Base-by-base conservation (phyloP, 2,329 filamentous ascomycete genomes). In the Microcera coccophila region DNA sequence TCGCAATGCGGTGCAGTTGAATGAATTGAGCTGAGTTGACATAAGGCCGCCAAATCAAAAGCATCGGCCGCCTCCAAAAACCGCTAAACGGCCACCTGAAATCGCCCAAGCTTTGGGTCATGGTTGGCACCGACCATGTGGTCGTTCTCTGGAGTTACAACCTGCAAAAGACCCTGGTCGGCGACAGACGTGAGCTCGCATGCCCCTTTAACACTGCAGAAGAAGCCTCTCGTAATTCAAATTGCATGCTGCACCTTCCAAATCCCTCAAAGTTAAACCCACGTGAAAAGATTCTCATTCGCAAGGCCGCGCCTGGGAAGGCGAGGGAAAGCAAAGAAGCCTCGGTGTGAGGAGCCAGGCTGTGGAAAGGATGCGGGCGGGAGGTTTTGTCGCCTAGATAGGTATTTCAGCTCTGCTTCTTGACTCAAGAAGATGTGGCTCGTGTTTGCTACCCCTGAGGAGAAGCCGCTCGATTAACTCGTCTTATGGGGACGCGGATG, bases 171-270 rank as follows among this genome's bases (percentile, higher is more conserved):
- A 55, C 55, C 41, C 34, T 53, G 54, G 44, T 45, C 16, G 51
- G 51, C 50, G 52, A 54, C 43, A 5, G 15, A 8, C 38, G 55
- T 54, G 50, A 55, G 47, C 52, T 50, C 58, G 56, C 56, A 52
- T 57, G 37, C 57, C 57, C 57, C 57, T 59, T 59, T 51, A 55
- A 41, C 46, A 52, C 48, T 48, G 56, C 56, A 59, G 54, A 48
- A 52, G 45, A 44, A 38, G 45, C 22, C 39, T 36, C 42, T 40
- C 39, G 42, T 51, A 48, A 49, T 45, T 53, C 26, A 55, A 45
- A 57, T 57, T 57, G 50, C 44, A 31, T n/a, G 35, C 45, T 55
- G 52, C 52, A 57, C 38, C 47, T 48, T 19, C 41, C 47, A 50
- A 50, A 52, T 48, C 20, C 35, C 36, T 39, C 44, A 47, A 26